These are phyloP conservation scores for Canna indica DNA, from an alignment of 176 grass and related monocot genomes.

Conservation along the genomic window DNA sequence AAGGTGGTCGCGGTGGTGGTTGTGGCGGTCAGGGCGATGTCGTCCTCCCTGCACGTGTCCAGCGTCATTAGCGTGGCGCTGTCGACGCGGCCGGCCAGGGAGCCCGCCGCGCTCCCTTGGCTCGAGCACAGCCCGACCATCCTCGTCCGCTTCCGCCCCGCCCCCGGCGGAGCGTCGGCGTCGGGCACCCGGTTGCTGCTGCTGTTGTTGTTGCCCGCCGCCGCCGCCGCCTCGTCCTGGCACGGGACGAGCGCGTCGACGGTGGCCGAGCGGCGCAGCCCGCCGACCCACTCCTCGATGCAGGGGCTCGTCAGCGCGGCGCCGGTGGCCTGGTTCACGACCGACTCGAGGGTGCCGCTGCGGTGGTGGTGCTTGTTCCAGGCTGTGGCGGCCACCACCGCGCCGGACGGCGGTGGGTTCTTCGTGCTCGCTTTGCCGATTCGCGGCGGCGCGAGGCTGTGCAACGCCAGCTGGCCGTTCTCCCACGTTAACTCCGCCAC, in stretches of 20 bases:
- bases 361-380: conserved; percentile 9
- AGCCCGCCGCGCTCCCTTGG: conserved; percentile 48
- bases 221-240: conserved; percentile 13
- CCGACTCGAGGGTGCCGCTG: conserved; percentile 62
- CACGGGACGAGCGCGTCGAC: conserved; percentile 63
- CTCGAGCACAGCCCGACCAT: conserved; percentile 48
- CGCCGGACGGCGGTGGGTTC: not conserved
- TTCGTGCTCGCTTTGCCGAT: conserved; percentile 28
- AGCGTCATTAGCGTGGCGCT: conserved; percentile 37
- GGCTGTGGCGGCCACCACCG: conserved; percentile 6
- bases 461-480: conserved; percentile 69
- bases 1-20: conserved; percentile 38
- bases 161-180: too few species aligned
- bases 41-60: conserved; percentile 25
- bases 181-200: too few species aligned
- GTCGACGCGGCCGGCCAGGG: conserved; percentile 20
- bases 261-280: not conserved
- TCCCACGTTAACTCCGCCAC: conserved; percentile 82
- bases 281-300: not conserved
- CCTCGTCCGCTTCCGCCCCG: conserved; percentile 38
- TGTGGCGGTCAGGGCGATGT: conserved; percentile 27
- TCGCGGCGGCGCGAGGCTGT: conserved; percentile 30
- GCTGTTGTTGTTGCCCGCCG: not conserved
- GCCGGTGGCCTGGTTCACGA: conserved; percentile 59
- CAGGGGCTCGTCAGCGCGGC: not conserved